phyloP scores from a whole-genome alignment of 1,284 basidiomycete genomes.

The Fomes fomentarius region DNA sequence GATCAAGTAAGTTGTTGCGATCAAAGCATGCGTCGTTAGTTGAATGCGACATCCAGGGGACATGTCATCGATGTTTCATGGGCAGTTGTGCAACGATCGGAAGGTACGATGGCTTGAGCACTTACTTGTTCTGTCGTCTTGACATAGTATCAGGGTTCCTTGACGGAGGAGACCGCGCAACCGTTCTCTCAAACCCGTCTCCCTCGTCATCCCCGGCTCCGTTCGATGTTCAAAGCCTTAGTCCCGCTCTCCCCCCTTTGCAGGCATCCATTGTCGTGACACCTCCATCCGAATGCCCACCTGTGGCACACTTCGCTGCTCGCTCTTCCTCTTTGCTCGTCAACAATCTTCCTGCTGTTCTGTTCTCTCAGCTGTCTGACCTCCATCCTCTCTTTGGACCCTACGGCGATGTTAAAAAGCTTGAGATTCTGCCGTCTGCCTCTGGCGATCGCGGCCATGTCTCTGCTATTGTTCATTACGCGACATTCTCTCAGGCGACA shows the following conservation, averaged over 20 bases:
- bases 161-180: conserved; percentile 76
- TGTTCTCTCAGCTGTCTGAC: conserved; percentile 69
- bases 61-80: conserved; percentile 77
- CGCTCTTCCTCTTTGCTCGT: conserved; percentile 56
- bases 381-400: conserved; percentile 73
- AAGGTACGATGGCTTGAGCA: conserved; percentile 46
- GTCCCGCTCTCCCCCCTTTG: conserved; percentile 25
- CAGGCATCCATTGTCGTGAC: conserved; percentile 25
- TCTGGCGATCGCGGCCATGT: conserved; percentile 42
- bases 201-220: conserved; percentile 39
- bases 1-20: conserved; percentile 52
- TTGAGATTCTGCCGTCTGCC: conserved; percentile 43
- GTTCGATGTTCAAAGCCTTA: conserved; percentile 27
- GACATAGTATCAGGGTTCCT: conserved; percentile 58
- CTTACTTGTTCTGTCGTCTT: no score
- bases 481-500: conserved; percentile 51
- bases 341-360: conserved; percentile 62
- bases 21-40: background rate
- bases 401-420: conserved; percentile 66
- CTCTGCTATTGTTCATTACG: conserved; percentile 66
- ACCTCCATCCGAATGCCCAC: conserved; percentile 29
- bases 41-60: conserved; percentile 45
- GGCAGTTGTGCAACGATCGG: conserved; percentile 82
- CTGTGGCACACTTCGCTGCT: conserved; percentile 13
- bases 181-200: conserved; percentile 50